Base-by-base conservation (phyloP, 305 asterid species). In the Euphrasia arctica region DNA sequence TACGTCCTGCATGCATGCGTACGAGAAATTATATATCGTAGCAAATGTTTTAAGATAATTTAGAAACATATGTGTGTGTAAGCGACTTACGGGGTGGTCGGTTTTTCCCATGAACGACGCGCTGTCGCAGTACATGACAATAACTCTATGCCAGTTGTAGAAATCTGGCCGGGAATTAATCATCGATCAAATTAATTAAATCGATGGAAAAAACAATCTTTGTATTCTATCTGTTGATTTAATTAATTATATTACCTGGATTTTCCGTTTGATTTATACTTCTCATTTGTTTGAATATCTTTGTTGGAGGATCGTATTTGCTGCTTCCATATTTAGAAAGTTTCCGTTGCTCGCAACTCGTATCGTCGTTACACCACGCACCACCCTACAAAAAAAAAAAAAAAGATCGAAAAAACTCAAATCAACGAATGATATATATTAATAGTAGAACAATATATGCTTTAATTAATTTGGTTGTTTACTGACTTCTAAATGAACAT, bases 91-190 rank as follows among this genome's bases (percentile, higher is more conserved):
- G 29, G 68, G 82, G 74, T 83, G 82, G 75, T 79, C 60, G 13
- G 75, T 63, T 54, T 80, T 85, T 13, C 89, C 90, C 3, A 83
- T 72, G 70, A 72, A 85, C 27, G 89, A 83, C 31, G 85, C 57
- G 64, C 89, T 80, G 66, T 85, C 93, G 42, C 90, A 83, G 34
- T 85, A 85, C 47, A 73, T 56, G 47, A 85, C 77, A 66, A 67
- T 65, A 14, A 85, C 72, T 68, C 75, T 75, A 68, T 85, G 78
- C 92, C 92, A 85, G 14, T 82, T 83, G 56, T 85, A 83, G 62
- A 85, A 85, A 36, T 85, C 89, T 83, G 80, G 31, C n/a, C n/a
- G n/a, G n/a, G n/a, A n/a, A n/a, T n/a, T n/a, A n/a, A n/a, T n/a
- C n/a, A n/a, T n/a, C n/a, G n/a, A n/a, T n/a, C n/a, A n/a, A n/a